phyloP scores from a whole-genome alignment of 371 early-diverging fungal genomes.

The Apophysomyces variabilis region DNA sequence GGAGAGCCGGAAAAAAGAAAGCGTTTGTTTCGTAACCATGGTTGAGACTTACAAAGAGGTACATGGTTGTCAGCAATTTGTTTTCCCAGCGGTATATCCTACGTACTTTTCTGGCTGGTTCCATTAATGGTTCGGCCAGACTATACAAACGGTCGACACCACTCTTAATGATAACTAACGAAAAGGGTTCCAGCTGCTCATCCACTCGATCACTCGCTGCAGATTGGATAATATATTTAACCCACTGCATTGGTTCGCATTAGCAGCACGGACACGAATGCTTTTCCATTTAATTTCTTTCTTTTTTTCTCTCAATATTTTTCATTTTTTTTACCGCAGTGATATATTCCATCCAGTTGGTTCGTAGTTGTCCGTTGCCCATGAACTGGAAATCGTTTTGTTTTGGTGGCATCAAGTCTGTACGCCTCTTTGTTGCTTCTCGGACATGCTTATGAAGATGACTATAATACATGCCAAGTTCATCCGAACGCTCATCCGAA shows the following conservation, averaged over 20 bases:
- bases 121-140: slow-evolving; percentile 32
- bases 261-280: background rate
- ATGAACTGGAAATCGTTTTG: slow-evolving; percentile 22
- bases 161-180: slow-evolving; percentile 36
- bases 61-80: slow-evolving; percentile 28
- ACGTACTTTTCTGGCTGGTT: slow-evolving; percentile 24
- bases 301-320: too few species aligned
- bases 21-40: background rate
- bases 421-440: slow-evolving; percentile 27
- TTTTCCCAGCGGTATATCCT: slow-evolving; percentile 49
- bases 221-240: slow-evolving; percentile 33
- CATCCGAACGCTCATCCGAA: slow-evolving; percentile 8
- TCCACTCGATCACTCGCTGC: slow-evolving; percentile 40
- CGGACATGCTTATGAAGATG: slow-evolving; percentile 40
- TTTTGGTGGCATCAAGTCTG: slow-evolving; percentile 18
- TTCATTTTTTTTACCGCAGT: slow-evolving; percentile 25
- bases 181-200: slow-evolving; percentile 39
- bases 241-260: slow-evolving; percentile 24
- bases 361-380: slow-evolving; percentile 14
- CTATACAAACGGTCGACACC: slow-evolving; percentile 42
- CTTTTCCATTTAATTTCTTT: too few species aligned
- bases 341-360: slow-evolving; percentile 31
- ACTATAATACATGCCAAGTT: slow-evolving; percentile 21
- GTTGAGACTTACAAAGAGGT: slow-evolving; percentile 31
- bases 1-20: background rate